Evolutionary conservation across 169 alveolate species (phyloP).

Genomic region (Ichthyophthirius multifiliis): DNA sequence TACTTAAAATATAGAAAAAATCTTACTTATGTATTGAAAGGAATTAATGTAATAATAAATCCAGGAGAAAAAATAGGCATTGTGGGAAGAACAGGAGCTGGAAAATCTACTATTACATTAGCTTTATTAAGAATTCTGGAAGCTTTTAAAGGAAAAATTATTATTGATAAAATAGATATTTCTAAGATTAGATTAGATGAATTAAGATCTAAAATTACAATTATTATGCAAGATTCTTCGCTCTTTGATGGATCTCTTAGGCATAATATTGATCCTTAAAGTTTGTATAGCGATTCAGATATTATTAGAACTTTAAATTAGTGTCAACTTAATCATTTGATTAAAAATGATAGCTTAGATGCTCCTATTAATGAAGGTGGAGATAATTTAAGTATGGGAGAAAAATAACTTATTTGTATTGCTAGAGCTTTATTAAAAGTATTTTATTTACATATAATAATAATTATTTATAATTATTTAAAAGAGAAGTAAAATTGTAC

Average conservation of each 20-base stretch:
- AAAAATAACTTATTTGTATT: slow-evolving; percentile 76
- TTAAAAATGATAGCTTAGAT: slow-evolving; percentile 27
- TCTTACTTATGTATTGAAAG: slow-evolving; percentile 59
- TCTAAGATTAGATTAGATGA: slow-evolving; percentile 45
- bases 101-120: slow-evolving; percentile 72
- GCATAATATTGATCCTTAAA: slow-evolving; percentile 78
- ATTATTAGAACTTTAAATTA: slow-evolving; percentile 49
- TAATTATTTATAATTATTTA: not conserved
- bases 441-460: not conserved
- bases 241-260: slow-evolving; percentile 74
- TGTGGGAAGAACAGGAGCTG: slow-evolving; percentile 86
- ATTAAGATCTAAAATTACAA: slow-evolving; percentile 65
- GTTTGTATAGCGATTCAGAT: slow-evolving; percentile 47
- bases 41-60: slow-evolving; percentile 47
- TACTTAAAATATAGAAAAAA: slow-evolving; percentile 62
- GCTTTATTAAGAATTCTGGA: slow-evolving; percentile 72
- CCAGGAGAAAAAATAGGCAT: slow-evolving; percentile 74
- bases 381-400: slow-evolving; percentile 76
- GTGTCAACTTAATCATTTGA: slow-evolving; percentile 52
- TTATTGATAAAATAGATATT: slow-evolving; percentile 66
- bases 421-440: slow-evolving; percentile 66
- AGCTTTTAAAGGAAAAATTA: slow-evolving; percentile 51
- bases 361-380: slow-evolving; percentile 68
- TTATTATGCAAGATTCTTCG: slow-evolving; percentile 78
- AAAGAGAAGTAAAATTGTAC: slow-evolving; percentile 35